Evolutionary conservation across 805 yeast species (phyloP).

Genomic region (Candida parachauliodes): DNA sequence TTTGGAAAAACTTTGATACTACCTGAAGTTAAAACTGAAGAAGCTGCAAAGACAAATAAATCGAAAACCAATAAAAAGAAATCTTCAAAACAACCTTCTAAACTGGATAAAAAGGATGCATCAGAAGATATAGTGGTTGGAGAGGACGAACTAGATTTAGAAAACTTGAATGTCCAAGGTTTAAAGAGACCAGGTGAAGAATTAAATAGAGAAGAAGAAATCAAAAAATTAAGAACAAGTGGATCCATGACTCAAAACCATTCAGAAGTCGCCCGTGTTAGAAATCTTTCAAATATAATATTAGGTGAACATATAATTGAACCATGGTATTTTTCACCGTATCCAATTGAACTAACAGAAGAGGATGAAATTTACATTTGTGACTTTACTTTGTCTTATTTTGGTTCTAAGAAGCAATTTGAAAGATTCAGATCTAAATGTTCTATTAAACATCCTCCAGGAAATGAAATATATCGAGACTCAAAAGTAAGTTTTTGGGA

Average conservation of each 20-base stretch:
- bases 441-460: slow-evolving; percentile 94
- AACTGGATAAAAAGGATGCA: slow-evolving; percentile 12
- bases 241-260: slow-evolving; percentile 94
- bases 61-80: slow-evolving; percentile 17
- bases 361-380: slow-evolving; percentile 87
- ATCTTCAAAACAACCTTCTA: slow-evolving; percentile 4
- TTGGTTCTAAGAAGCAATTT: slow-evolving; percentile 85
- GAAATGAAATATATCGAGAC: slow-evolving; percentile 94
- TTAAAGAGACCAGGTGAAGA: slow-evolving; percentile 62
- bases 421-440: slow-evolving; percentile 87
- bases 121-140: slow-evolving; percentile 9
- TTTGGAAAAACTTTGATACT: slow-evolving; percentile 62
- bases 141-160: slow-evolving; percentile 80
- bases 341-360: slow-evolving; percentile 91
- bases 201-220: slow-evolving; percentile 84
- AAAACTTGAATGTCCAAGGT: slow-evolving; percentile 82
- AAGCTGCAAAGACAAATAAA: slow-evolving; percentile 38
- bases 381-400: slow-evolving; percentile 85
- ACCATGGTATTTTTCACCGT: slow-evolving; percentile 99
- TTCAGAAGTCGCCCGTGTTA: slow-evolving; percentile 84
- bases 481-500: slow-evolving; percentile 92
- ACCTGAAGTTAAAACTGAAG: slow-evolving; percentile 58
- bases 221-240: slow-evolving; percentile 85
- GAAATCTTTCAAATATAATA: slow-evolving; percentile 74
- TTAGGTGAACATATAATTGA: slow-evolving; percentile 91